Base-by-base conservation (phyloP, 208 protist species). In the Leishmania aethiopica region DNA sequence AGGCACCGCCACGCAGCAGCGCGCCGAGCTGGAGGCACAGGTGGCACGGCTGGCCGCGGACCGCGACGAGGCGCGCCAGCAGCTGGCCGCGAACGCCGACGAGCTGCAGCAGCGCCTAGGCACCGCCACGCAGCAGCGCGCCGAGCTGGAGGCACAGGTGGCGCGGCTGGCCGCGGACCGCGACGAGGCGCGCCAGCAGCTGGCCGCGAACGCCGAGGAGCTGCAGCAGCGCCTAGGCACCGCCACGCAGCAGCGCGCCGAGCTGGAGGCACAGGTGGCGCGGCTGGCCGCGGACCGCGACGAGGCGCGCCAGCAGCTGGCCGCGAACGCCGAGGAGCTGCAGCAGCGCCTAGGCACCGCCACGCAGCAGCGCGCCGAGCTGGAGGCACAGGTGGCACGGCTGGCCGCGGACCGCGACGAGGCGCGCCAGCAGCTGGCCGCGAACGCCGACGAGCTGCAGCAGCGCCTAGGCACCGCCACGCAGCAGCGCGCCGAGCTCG, bases 101-200 rank as follows among this genome's bases (percentile, higher is more conserved):
- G 62, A 76, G 55, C 80, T 83, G 15, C 79, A 86, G 69, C 71
- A 80, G 45, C 72, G 32, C 70, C 71, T 84, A 15, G 64, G 53
- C 22, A 72, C 57, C 17, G 79, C 79, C 13, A 22, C 75, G 70
- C 60, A 75, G 32, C 70, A 82, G 15, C 73, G 53, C n/a, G 66
- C 64, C 32, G 75, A 78, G 17, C 25, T 74, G 7, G 59, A 55
- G 62, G 28, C 47, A 45, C 62, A 32, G 25, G 22, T 53, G 62
- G 71, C 67, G 45, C 45, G 32, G 28, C 71, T 51, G 35, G 45
- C 40, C 28, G 42, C 28, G 28, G 71, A 75, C 28, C 25, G 22
- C 7, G 75, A 69, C n/a, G 45, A 59, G 47, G 32, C 17, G n/a
- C 32, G 62, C 13, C 60, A 40, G 42, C 72, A 75, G 25, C 71